Evolutionary conservation across 176 grass and related monocot genomes (phyloP), one percentile per base, ranked within the genome.

Genomic region (Guadua angustifolia): DNA sequence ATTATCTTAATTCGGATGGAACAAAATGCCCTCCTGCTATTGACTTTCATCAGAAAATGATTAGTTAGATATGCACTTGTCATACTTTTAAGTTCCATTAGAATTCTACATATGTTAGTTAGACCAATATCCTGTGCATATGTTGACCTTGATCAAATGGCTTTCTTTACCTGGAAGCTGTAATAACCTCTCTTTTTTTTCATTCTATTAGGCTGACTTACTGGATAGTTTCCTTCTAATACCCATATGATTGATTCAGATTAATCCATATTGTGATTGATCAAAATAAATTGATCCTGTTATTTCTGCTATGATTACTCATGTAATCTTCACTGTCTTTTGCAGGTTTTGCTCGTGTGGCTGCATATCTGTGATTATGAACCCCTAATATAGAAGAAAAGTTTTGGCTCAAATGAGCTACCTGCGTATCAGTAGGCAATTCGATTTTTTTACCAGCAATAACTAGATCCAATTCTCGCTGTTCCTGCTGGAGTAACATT

Each of bases 391-490:
- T 75, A 81, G 61, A 89, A 84, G 68, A 73, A 67, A 60, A 44
- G 15, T 75, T 85, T 81, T 85, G 64, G 69, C 40, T 85, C 82
- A 76, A 18, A 53, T 39, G 53, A 72, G 78, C 77, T 82, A 74
- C 71, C 69, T 45, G 15, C 64, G 3, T 49, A 78, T 26, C 74
- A 43, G 74, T 87, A 87, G 88, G 74, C 84, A 69, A 87, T 90
- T 90, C 3, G 13, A 83, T 90, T 90, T 75, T 75, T 68, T 87
- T 87, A 73, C 74, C 49, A 74, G 60, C 50, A 83, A 90, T 87
- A 87, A 87, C 13, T 87, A 87, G 80, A 53, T 74, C 75, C 9
- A 74, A 69, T 74, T 80, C 12, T 19, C 51, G 13, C 21, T 42
- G 29, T 21, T 61, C 19, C 15, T 74, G 39, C 60, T 74, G 32